Evolutionary conservation across 768 basidiomycete species (phyloP), one percentile per base, ranked within the genome.

Genomic region (Lenzites betulinus): DNA sequence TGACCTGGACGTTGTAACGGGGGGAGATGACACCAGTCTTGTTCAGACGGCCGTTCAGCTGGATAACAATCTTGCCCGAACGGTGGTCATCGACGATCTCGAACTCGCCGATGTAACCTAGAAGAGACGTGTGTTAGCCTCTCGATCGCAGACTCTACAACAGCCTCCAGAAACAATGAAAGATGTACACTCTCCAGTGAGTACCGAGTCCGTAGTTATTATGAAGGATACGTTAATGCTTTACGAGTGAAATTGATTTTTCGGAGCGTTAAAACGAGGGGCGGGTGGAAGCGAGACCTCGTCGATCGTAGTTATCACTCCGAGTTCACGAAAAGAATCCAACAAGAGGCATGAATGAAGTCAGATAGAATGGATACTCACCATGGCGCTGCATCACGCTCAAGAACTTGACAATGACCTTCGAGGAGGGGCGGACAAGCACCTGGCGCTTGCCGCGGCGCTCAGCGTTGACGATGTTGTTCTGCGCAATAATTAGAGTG

Each of bases 21-120:
- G 96, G 95, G n/a, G 95, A 98, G 78, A 98, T 98, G 73, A 99
- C 96, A 69, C 96, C 97, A n/a, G 89, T 90, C 82, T 99, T 99
- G 85, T 99, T 99, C 69, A 99, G 85, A 62, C 94, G 92, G 47
- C 97, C 97, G 72, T 97, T 99, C 59, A 99, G 88, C 79, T 99
- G 95, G 69, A 98, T 85, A 70, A 99, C 95, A 66, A 99, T 93
- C 80, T 98, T 99, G 70, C 94, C 94, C 7, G 93, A 88, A 62
- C 96, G 95, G 77, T 98, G 97, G 81, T 99, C 97, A 71, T 99
- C 97, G 74, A 98, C 89, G 77, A 97, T 92, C 76, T 97, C 95
- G 71, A 97, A 97, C 81, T 98, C 95, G 69, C 94, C 94, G 64
- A 99, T 96, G 83, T 98, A 98, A 58, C 95, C 95, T 95, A 64